phyloP scores from a whole-genome alignment of 2,329 filamentous ascomycete species.

The Tolypocladium album region DNA sequence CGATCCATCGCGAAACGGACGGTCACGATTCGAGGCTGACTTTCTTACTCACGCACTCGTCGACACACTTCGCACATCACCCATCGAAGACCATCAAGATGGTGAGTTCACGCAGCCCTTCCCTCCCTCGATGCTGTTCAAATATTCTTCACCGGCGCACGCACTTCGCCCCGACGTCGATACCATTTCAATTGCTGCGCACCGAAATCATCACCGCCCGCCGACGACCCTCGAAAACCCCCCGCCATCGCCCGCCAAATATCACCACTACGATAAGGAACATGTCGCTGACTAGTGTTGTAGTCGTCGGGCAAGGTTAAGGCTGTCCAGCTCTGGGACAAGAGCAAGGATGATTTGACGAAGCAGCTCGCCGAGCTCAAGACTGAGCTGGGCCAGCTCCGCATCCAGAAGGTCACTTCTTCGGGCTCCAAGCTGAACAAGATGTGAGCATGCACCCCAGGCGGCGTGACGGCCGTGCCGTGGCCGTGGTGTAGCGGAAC shows the following conservation, averaged over 20 bases:
- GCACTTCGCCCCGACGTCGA: neutral
- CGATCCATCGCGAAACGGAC: conserved; percentile 23
- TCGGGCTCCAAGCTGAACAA: conserved; percentile 92
- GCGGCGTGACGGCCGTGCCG: neutral
- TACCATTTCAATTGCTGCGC: neutral
- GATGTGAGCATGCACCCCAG: conserved; percentile 56
- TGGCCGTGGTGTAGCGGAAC: neutral
- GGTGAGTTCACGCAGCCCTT: conserved; percentile 27
- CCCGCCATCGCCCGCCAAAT: neutral
- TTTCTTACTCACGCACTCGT: conserved; percentile 22
- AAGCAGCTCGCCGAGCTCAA: conserved; percentile 94
- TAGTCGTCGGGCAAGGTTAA: conserved; percentile 64
- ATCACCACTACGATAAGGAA: conserved; percentile 6
- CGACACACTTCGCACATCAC: conserved; percentile 30
- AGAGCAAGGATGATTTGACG: conserved; percentile 97
- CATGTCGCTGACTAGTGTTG: conserved; percentile 17
- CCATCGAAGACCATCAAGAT: conserved; percentile 33
- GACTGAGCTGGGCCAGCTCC: conserved; percentile 89
- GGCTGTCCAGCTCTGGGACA: conserved; percentile 93
- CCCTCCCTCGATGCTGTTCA: conserved; percentile 4
- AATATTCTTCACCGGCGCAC: neutral
- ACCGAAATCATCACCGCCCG: neutral
- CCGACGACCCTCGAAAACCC: neutral
- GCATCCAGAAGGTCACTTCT: conserved; percentile 97
- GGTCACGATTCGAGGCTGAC: conserved; percentile 24